phyloP scores from a whole-genome alignment of 768 basidiomycete species.

The Strobilomyces confusus region DNA sequence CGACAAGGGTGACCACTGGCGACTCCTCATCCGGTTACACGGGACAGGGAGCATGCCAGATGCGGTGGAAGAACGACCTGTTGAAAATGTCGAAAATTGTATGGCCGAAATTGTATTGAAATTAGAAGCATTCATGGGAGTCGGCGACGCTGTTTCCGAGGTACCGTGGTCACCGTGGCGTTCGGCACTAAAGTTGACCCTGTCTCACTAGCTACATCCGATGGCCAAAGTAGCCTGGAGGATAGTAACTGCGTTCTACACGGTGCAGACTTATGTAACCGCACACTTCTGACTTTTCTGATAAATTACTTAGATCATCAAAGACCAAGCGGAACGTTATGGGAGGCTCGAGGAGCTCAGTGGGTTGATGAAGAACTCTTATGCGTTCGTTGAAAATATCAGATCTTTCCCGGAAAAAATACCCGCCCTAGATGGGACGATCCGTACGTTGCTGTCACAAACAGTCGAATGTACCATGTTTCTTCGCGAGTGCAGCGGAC shows the following conservation, averaged over 20 bases:
- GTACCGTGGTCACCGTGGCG: not conserved
- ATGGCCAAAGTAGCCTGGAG: conserved; percentile 28
- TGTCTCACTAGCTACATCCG: conserved; percentile 20
- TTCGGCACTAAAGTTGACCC: not conserved
- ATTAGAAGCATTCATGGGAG: conserved; percentile 24
- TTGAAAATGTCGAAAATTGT: conserved; percentile 11
- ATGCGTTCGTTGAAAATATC: conserved; percentile 30
- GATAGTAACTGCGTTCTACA: conserved; percentile 25
- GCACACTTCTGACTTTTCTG: not conserved
- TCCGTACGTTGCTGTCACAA: conserved; percentile 27
- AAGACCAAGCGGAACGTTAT: conserved; percentile 27
- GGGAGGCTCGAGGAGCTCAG: conserved; percentile 24
- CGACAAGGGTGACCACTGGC: conserved; percentile 5
- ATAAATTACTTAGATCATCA: conserved; percentile 21
- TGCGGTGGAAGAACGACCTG: not conserved
- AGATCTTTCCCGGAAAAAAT: conserved; percentile 27
- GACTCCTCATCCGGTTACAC: conserved; percentile 23
- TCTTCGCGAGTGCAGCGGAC: conserved; percentile 33
- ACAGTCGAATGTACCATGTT: conserved; percentile 37
- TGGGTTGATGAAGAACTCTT: conserved; percentile 29
- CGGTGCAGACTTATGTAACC: conserved; percentile 7
- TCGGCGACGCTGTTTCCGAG: conserved; percentile 21
- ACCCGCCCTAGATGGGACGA: conserved; percentile 24
- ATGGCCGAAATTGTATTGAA: conserved; percentile 21
- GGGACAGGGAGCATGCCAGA: not conserved